Evolutionary conservation across 2,329 filamentous ascomycete species (phyloP).

Genomic region (Neonectria ditissima): DNA sequence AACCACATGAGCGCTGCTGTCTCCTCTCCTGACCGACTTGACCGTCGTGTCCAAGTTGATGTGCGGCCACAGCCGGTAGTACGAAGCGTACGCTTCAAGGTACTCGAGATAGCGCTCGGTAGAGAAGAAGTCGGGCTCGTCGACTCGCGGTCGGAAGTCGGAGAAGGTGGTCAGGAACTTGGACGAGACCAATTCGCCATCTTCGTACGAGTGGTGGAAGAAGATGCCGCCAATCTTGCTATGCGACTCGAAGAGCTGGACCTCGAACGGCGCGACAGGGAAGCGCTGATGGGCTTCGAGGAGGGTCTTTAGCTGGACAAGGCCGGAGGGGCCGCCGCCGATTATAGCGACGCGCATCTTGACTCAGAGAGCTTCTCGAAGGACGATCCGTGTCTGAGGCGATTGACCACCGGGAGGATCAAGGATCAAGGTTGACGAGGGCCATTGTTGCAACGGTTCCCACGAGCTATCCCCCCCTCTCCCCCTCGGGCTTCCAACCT

Average conservation of each 20-base stretch:
- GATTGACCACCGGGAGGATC: constrained; percentile 1
- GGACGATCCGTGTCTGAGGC: constrained; percentile 1
- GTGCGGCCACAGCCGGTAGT: constrained; percentile 52
- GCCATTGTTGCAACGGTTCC: neutral
- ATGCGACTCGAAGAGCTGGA: constrained; percentile 57
- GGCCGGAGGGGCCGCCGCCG: constrained; percentile 54
- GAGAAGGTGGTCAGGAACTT: constrained; percentile 60
- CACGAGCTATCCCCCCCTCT: neutral
- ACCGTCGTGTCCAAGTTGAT: constrained; percentile 51
- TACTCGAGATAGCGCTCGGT: constrained; percentile 53
- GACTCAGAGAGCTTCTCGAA: neutral
- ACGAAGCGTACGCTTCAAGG: constrained; percentile 52
- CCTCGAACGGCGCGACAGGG: constrained; percentile 52
- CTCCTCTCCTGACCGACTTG: constrained; percentile 37
- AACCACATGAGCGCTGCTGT: constrained; percentile 41
- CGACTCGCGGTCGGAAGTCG: constrained; percentile 53
- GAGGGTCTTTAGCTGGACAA: constrained; percentile 55
- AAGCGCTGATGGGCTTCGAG: constrained; percentile 49
- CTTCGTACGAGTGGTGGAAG: constrained; percentile 47
- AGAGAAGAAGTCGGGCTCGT: constrained; percentile 56
- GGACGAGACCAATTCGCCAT: constrained; percentile 54
- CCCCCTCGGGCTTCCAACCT: neutral
- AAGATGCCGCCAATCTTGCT: constrained; percentile 58
- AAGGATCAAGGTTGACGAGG: neutral
- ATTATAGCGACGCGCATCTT: constrained; percentile 53